These are phyloP conservation scores for Brassica napus DNA, from an alignment of 345 rosid species.

Conservation along the genomic window Da-Ae NC_063450.1:45962501-45963000, in stretches of 20 bases:
- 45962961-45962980: background rate
- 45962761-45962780: background rate
- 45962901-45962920: background rate
- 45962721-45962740: background rate
- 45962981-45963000: background rate
- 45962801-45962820: background rate
- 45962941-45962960: background rate
- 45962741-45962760: background rate
- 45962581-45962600: slow-evolving; percentile 8
- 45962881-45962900: background rate
- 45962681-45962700: background rate
- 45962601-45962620: slow-evolving; percentile 11
- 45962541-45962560: background rate
- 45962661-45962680: slow-evolving; percentile 23
- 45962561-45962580: background rate
- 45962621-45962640: slow-evolving; percentile 8
- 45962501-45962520: slow-evolving; percentile 7
- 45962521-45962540: slow-evolving; percentile 4
- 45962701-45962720: background rate
- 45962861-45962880: background rate
- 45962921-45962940: too few species aligned
- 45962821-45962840: background rate
- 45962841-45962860: background rate
- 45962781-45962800: background rate
- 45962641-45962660: slow-evolving; percentile 2